Conservation (phyloP, 2,329 filamentous ascomycete species). For the Botrytis paeoniae region DNA sequence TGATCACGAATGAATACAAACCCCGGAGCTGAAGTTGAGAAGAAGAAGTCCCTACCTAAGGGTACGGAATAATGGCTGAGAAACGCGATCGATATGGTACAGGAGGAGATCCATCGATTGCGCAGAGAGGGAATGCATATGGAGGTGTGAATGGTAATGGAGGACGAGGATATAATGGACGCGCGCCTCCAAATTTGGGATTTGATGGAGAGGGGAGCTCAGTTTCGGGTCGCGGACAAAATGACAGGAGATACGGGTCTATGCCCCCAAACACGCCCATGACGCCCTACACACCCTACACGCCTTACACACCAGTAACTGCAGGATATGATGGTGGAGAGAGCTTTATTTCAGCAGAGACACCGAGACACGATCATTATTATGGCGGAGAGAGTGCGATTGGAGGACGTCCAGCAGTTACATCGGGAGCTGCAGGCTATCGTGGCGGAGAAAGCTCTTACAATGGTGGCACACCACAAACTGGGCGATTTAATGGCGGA, state of each 20-base stretch:
- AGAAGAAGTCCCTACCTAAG: slow-evolving; percentile 16
- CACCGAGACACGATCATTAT: slow-evolving; percentile 8
- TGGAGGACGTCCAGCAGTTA: slow-evolving; percentile 5
- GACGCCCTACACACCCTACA: slow-evolving; percentile 13
- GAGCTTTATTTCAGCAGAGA: slow-evolving; percentile 10
- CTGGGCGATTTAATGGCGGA: slow-evolving; percentile 3
- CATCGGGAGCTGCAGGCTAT: slow-evolving; percentile 7
- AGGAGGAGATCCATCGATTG: slow-evolving; percentile 11
- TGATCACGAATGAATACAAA: slow-evolving; percentile 14
- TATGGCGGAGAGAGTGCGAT: background rate
- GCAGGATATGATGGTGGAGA: slow-evolving; percentile 16
- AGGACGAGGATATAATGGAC: slow-evolving; percentile 18
- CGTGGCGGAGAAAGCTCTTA: slow-evolving; percentile 8
- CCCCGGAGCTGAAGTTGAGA: slow-evolving; percentile 18
- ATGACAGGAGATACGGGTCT: slow-evolving; percentile 1
- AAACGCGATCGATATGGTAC: slow-evolving; percentile 17
- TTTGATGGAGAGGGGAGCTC: slow-evolving; percentile 4
- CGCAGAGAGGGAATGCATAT: slow-evolving; percentile 9
- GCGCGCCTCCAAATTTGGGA: slow-evolving; percentile 4
- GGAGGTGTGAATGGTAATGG: slow-evolving; percentile 9
- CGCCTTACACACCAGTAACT: slow-evolving; percentile 13
- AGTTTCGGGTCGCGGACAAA: background rate
- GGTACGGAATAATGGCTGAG: slow-evolving; percentile 19
- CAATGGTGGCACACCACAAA: background rate
- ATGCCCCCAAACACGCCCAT: slow-evolving; percentile 20